Percentiles rank a stretch among this genome's conserved stretches.
phyloP scores from a whole-genome alignment of 805 yeast species.

The Wickerhamiella sergipiensis region DNA sequence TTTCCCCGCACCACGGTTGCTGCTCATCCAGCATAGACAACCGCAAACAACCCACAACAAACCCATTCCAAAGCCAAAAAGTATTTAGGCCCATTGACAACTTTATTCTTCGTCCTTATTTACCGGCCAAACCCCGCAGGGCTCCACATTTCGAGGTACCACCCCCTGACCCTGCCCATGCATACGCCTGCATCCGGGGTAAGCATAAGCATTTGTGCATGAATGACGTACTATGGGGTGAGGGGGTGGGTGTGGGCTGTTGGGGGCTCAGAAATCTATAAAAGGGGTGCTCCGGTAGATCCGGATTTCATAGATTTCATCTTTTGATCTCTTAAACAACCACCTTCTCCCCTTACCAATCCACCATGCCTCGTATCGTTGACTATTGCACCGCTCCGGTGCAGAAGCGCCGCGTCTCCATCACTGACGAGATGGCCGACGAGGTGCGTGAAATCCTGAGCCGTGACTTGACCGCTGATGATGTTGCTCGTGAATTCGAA shows the following conservation, averaged over 20 bases:
- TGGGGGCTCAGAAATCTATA: neutral
- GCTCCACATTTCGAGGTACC: neutral
- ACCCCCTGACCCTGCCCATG: neutral
- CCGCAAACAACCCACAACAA: neutral
- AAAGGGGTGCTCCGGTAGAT: neutral
- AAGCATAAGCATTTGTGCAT: neutral
- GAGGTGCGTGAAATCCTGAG: conserved; percentile 10
- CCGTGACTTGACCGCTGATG: conserved; percentile 10
- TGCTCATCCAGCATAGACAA: neutral
- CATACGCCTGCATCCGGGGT: neutral
- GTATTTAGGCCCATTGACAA: too few species aligned
- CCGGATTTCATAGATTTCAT: neutral
- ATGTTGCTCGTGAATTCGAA: conserved; percentile 10
- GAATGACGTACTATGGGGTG: neutral
- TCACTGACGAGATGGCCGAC: conserved; percentile 13
- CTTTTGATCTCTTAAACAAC: neutral
- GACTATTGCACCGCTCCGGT: conserved; percentile 10
- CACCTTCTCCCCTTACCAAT: neutral
- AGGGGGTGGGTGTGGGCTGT: neutral
- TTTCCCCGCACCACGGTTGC: neutral
- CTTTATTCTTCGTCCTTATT: too few species aligned
- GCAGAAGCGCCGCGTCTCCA: conserved; percentile 11
- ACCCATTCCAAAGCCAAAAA: neutral
- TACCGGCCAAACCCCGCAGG: neutral
- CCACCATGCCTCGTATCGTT: conserved; percentile 9